Percentiles rank a stretch among this genome's conserved stretches.
Evolutionary conservation across 2,329 filamentous ascomycete genomes (phyloP).

Genomic region (Cladosporium sp.): DNA sequence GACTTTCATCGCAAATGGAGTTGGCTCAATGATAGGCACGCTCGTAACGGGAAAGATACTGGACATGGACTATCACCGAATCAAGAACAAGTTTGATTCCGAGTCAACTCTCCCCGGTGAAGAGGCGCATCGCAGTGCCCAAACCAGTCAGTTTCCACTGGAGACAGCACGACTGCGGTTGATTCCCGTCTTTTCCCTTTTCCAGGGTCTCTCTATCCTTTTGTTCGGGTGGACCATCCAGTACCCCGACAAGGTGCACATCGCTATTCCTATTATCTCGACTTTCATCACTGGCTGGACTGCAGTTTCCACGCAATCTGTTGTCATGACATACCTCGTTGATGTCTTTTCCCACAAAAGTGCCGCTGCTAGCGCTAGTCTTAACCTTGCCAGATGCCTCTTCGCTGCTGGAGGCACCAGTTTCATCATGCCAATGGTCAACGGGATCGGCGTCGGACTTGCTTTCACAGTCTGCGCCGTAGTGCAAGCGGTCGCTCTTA

Average conservation of each 20-base stretch:
- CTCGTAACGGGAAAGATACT: constrained; percentile 1
- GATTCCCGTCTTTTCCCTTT: constrained; percentile 40
- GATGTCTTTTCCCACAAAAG: constrained; percentile 49
- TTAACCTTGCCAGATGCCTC: constrained; percentile 51
- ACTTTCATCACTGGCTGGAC: constrained; percentile 52
- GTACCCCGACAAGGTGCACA: constrained; percentile 37
- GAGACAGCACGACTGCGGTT: constrained; percentile 50
- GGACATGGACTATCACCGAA: neutral
- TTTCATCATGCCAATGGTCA: constrained; percentile 47
- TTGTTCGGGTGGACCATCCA: constrained; percentile 50
- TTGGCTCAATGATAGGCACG: constrained; percentile 7
- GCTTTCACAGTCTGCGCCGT: constrained; percentile 44
- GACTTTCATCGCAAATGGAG: constrained; percentile 35
- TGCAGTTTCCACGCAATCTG: constrained; percentile 44
- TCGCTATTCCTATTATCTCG: constrained; percentile 47
- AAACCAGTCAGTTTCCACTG: constrained; percentile 37
- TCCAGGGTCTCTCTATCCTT: constrained; percentile 45
- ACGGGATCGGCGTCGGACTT: constrained; percentile 42
- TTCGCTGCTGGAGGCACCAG: constrained; percentile 50
- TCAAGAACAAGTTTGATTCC: neutral
- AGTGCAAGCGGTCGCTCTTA: constrained; percentile 4
- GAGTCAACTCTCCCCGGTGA: too few relatives aligned
- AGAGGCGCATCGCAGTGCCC: neutral
- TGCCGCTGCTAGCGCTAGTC: constrained; percentile 49
- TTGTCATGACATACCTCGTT: constrained; percentile 50